Conservation (phyloP, 441 rosid species). For the Populus hybrid region DNA sequence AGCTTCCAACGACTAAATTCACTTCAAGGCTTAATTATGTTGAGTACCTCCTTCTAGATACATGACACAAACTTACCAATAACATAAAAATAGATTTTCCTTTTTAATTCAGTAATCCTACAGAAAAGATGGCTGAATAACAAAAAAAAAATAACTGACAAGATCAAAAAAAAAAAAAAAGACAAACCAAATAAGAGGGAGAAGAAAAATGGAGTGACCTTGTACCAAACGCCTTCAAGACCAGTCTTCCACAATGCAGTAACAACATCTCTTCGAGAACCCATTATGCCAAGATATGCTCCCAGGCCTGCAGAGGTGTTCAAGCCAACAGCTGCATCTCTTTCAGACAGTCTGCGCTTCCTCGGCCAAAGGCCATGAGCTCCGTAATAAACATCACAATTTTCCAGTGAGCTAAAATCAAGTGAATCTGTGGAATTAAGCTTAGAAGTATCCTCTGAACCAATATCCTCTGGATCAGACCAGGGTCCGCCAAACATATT, state of each 20-base stretch:
- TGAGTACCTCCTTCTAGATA: not conserved
- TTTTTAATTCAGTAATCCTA: not conserved
- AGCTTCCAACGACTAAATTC: not conserved
- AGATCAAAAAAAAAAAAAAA: not conserved
- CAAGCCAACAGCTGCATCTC: slow-evolving; percentile 98
- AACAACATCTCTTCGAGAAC: slow-evolving; percentile 97
- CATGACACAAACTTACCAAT: not conserved
- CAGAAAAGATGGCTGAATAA: not conserved
- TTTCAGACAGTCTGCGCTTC: slow-evolving; percentile 96
- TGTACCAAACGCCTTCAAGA: slow-evolving; percentile 95
- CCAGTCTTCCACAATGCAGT: slow-evolving; percentile 98
- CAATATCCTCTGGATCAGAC: slow-evolving; percentile 77
- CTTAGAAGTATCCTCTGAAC: slow-evolving; percentile 51
- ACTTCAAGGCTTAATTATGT: not conserved
- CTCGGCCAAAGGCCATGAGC: slow-evolving; percentile 89
- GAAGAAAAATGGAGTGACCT: slow-evolving; percentile 38
- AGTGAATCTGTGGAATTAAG: slow-evolving; percentile 36
- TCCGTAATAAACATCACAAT: slow-evolving; percentile 55
- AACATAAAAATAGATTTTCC: not conserved
- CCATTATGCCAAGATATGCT: slow-evolving; percentile 98
- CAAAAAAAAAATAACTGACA: not conserved
- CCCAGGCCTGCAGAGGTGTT: slow-evolving; percentile 94
- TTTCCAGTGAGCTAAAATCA: slow-evolving; percentile 43
- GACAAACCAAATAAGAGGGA: not conserved
- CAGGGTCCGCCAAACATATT: slow-evolving; percentile 98